These are phyloP conservation scores for Eruca vesicaria DNA, from an alignment of 441 rosid species.

Conservation along the genomic window DNA sequence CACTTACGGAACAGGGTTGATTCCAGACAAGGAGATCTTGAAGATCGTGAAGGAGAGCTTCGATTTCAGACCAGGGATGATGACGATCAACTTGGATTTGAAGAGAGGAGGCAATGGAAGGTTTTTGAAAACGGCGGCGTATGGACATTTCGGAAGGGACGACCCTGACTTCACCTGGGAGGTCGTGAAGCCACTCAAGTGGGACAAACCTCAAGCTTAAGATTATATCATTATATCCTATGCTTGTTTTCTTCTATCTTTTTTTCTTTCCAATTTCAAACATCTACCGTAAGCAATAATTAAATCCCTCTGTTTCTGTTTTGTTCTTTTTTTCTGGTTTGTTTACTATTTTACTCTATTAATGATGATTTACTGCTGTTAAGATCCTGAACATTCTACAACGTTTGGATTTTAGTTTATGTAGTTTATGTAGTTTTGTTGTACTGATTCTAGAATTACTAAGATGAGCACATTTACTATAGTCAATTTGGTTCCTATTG, in stretches of 20 bases:
- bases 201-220: conserved; percentile 57
- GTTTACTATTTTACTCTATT: not conserved
- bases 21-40: conserved; percentile 63
- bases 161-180: conserved; percentile 76
- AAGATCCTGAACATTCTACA: not conserved
- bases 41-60: conserved; percentile 71
- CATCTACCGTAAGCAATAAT: conserved; percentile 24
- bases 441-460: not conserved
- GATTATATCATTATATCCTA: not conserved
- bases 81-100: conserved; percentile 54
- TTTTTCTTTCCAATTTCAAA: not conserved
- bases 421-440: not conserved
- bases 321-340: not conserved
- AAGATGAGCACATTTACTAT: not conserved
- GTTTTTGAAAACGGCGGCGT: conserved; percentile 67
- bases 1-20: conserved; percentile 54
- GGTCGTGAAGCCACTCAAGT: conserved; percentile 62
- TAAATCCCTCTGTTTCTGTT: conserved; percentile 10
- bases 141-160: conserved; percentile 71
- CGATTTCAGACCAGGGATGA: conserved; percentile 72
- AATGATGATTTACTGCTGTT: not conserved
- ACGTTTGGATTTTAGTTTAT: not conserved
- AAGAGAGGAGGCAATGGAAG: conserved; percentile 72
- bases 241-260: not conserved
- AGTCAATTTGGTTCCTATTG: not conserved